Evolutionary conservation across 768 basidiomycete species (phyloP), one percentile per base, ranked within the genome.

Genomic region (Boletus vermiculosoides): DNA sequence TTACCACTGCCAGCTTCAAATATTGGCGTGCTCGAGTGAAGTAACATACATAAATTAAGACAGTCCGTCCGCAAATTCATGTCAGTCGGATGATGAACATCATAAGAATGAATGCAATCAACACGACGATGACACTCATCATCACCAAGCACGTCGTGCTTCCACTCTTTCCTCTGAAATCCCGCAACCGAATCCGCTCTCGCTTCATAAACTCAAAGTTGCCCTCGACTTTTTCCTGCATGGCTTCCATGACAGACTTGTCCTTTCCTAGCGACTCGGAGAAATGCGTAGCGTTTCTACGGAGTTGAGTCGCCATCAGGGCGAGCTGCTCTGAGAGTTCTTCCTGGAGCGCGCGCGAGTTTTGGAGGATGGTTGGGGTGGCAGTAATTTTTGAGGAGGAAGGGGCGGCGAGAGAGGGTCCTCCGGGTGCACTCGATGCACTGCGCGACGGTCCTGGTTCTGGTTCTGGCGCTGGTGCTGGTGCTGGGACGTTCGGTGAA

Each of bases 231-330:
- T 91, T 90, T 63, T 80, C 77, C 59, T 86, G 80, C 13, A 91
- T 83, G 11, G 78, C 76, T 31, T 84, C 82, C 2, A 97, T 70
- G 9, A 94, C 79, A 0, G 77, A 76, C 63, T 88, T 84, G 71
- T 98, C 95, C 54, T 86, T 86, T 41, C 76, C 85, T 1, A 98
- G 76, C 12, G 85, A 77, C 5, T 79, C 77, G 5, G 88, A 81
- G 68, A 98, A 95, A 63, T 92, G 84, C 0, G 87, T 68, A 0
- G 93, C 87, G 62, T 96, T 96, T 23, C 83, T 79, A 64, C 90
- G 91, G 49, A 98, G 83, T 67, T 94, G 92, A 11, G 84, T 77
- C 0, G 93, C 92, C 95, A 98, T 98, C 54, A 83, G 71, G 0
- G 85, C 86, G 25, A 95, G 82, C 64, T 92, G 87, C 10, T 77